Base-by-base conservation (phyloP, 495 filamentous ascomycete genomes). In the Penicillium atrosanguineum region DNA sequence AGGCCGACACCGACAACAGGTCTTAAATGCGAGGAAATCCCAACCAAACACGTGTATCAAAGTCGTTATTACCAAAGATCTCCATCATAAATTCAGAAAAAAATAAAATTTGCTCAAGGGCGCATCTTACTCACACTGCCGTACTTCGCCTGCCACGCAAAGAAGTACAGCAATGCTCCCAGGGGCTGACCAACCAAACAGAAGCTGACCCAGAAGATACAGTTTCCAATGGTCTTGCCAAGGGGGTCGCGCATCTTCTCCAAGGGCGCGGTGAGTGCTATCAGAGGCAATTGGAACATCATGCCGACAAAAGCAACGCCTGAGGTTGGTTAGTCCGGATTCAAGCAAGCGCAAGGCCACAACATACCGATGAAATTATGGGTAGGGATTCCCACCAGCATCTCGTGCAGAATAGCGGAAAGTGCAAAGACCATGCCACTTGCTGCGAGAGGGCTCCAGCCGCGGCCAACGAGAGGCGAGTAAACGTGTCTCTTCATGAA, bases 141-240 rank as follows among this genome's bases (percentile, higher is more conserved):
- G 66, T 96, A 96, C 72, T 98, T 98, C 18, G 90, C 91, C 69
- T 97, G 93, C 94, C 94, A 98, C 14, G 91, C 94, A 65, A 96
- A 97, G 69, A 96, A 98, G 68, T 98, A 98, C 56, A 94, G 65
- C 31, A 97, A 67, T 2, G 89, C 91, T 0, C 89, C 93, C 36
- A 97, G 75, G 11, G 94, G 94, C 78, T 98, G 94, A 0, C 94
- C 94, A 0, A 97, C 84, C 15, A 98, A 78, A 55, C 90, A 96
- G 64, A 98, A 98, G 25, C 85, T 88, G 34, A 94, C 78, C 94
- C 94, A 98, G 71, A 98, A 98, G 49, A 96, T 92, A 38, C 81
- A 83, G 65, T 98, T 98, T 8, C 94, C 94, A 49, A 93, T 74
- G 4, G 93, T 74, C 61, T 82, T 86, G 4, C 87, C 89, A 51